Percentiles rank a stretch among this genome's conserved stretches.
These are phyloP conservation scores for Onygena corvina DNA, from an alignment of 2,329 filamentous ascomycete species.

Conservation along the genomic window DNA sequence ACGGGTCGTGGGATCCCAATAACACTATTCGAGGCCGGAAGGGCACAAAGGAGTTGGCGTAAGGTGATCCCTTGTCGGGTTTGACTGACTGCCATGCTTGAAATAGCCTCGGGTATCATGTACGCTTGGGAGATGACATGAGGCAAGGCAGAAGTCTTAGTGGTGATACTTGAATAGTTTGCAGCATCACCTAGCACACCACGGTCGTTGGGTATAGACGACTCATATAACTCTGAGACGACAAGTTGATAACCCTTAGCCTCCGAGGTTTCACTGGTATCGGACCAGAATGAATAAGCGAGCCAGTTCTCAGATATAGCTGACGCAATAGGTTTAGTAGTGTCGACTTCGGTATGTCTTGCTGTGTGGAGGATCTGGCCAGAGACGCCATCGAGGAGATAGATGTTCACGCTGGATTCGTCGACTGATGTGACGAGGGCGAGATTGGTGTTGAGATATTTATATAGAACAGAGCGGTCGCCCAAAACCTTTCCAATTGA, in stretches of 20 bases:
- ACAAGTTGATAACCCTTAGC: constrained; percentile 78
- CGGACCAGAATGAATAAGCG: constrained; percentile 62
- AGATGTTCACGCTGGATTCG: constrained; percentile 54
- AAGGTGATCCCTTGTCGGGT: constrained; percentile 86
- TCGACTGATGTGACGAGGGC: constrained; percentile 61
- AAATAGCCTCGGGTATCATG: constrained; percentile 66
- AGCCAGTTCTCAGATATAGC: constrained; percentile 92
- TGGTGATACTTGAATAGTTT: constrained; percentile 68
- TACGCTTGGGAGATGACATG: constrained; percentile 70
- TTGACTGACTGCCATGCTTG: constrained; percentile 68
- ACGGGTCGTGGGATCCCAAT: constrained; percentile 65
- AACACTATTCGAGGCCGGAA: constrained; percentile 61
- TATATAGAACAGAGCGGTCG: constrained; percentile 88
- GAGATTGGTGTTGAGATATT: constrained; percentile 85
- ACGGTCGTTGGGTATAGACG: constrained; percentile 67
- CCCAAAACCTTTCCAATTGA: constrained; percentile 91
- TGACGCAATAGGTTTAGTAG: constrained; percentile 59
- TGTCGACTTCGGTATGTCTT: constrained; percentile 61
- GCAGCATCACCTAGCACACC: constrained; percentile 57
- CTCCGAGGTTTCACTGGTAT: constrained; percentile 35
- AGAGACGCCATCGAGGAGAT: constrained; percentile 75
- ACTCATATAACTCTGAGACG: constrained; percentile 83
- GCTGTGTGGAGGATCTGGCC: constrained; percentile 65
- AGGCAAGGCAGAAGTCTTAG: constrained; percentile 51
- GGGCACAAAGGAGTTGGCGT: constrained; percentile 65